These are phyloP conservation scores for Ceratocystis variospora DNA, from an alignment of 2,329 filamentous ascomycete species.

Conservation along the genomic window DNA sequence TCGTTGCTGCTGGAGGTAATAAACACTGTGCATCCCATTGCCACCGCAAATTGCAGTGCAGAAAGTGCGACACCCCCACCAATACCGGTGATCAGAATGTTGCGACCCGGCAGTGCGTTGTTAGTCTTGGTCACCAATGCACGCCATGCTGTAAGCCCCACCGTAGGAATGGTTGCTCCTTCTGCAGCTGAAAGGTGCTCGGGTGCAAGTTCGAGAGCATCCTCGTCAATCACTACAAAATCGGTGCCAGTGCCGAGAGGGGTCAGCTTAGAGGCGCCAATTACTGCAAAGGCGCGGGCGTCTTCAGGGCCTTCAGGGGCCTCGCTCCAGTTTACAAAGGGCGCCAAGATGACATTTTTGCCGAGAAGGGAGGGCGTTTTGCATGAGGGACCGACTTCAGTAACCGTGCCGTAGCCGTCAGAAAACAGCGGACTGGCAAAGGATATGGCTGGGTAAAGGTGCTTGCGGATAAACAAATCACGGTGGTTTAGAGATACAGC, in stretches of 20 bases:
- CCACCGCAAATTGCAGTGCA: slow-evolving; percentile 65
- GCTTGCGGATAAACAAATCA: slow-evolving; percentile 85
- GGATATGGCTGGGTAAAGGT: slow-evolving; percentile 74
- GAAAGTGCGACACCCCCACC: slow-evolving; percentile 83
- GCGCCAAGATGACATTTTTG: slow-evolving; percentile 65
- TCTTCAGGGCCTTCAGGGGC: slow-evolving; percentile 61
- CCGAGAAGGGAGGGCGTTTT: slow-evolving; percentile 32
- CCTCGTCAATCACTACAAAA: slow-evolving; percentile 51
- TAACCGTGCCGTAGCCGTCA: slow-evolving; percentile 68
- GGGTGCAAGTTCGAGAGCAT: slow-evolving; percentile 65
- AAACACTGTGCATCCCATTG: slow-evolving; percentile 60
- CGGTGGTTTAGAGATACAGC: slow-evolving; percentile 86
- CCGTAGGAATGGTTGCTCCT: slow-evolving; percentile 71
- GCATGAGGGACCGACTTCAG: slow-evolving; percentile 42
- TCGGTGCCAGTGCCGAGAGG: slow-evolving; percentile 59
- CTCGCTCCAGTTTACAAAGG: slow-evolving; percentile 62
- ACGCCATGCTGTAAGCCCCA: slow-evolving; percentile 77
- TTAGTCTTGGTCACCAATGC: slow-evolving; percentile 68
- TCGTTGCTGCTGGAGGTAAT: slow-evolving; percentile 62
- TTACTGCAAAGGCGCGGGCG: slow-evolving; percentile 43
- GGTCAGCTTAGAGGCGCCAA: slow-evolving; percentile 53
- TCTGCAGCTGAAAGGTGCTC: slow-evolving; percentile 57
- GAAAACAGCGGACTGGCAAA: slow-evolving; percentile 68
- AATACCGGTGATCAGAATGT: slow-evolving; percentile 79
- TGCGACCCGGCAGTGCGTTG: slow-evolving; percentile 49